These are phyloP conservation scores for Ogataea kodamae DNA, from an alignment of 805 yeast genomes.

Conservation along the genomic window DNA sequence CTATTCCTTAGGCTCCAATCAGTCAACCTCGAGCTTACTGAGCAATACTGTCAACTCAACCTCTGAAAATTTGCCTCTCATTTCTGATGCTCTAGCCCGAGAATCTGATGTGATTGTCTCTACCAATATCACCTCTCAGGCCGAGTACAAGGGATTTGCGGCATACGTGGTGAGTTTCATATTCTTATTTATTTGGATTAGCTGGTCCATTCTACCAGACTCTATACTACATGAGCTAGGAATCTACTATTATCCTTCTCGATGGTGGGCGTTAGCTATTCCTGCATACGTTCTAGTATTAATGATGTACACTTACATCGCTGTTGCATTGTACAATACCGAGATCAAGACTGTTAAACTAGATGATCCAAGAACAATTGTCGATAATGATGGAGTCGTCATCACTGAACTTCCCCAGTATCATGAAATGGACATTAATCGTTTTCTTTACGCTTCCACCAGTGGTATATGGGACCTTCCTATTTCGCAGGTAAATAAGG, in stretches of 20 bases:
- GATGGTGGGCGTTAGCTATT: slow-evolving; percentile 86
- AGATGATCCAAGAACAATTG: slow-evolving; percentile 57
- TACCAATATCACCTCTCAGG: slow-evolving; percentile 49
- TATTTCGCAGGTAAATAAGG: slow-evolving; percentile 60
- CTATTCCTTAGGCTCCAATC: slow-evolving; percentile 25
- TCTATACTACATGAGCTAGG: slow-evolving; percentile 47
- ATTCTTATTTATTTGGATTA: slow-evolving; percentile 50
- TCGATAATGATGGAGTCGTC: slow-evolving; percentile 56
- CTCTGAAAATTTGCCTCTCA: slow-evolving; percentile 13
- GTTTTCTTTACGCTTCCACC: slow-evolving; percentile 54
- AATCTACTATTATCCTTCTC: slow-evolving; percentile 74
- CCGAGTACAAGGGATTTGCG: slow-evolving; percentile 88
- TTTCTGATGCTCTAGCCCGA: slow-evolving; percentile 55
- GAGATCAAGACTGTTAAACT: slow-evolving; percentile 65
- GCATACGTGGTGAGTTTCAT: slow-evolving; percentile 65
- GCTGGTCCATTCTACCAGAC: slow-evolving; percentile 78
- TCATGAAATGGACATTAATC: slow-evolving; percentile 19
- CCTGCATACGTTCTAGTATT: slow-evolving; percentile 69
- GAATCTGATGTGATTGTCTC: slow-evolving; percentile 65
- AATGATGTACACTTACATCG: slow-evolving; percentile 71
- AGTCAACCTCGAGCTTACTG: slow-evolving; percentile 23
- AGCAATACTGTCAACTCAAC: slow-evolving; percentile 16
- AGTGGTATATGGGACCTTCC: slow-evolving; percentile 90
- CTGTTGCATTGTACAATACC: slow-evolving; percentile 67
- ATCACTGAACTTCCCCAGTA: slow-evolving; percentile 23